Conservation (phyloP, 164 flowering plant species). For the Paratinospora sagittata region DNA sequence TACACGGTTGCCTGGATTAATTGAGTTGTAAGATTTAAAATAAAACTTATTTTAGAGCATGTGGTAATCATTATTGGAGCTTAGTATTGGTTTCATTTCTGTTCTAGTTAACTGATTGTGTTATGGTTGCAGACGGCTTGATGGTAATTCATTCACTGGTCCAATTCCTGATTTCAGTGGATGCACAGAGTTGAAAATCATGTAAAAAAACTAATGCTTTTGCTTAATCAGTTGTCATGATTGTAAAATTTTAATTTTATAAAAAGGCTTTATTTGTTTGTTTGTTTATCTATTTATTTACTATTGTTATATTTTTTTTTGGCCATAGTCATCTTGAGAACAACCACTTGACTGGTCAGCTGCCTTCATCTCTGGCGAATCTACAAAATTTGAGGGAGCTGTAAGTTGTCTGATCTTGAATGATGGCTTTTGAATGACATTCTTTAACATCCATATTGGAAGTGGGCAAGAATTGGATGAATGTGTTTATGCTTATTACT, state of each 20-base stretch:
- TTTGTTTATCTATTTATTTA: neutral
- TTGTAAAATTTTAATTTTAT: neutral
- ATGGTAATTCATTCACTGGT: conserved; percentile 76
- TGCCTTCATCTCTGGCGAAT: conserved; percentile 64
- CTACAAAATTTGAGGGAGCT: conserved; percentile 68
- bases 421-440: neutral
- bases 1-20: conserved; percentile 57
- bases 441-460: neutral
- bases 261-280: neutral
- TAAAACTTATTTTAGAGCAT: conserved; percentile 9
- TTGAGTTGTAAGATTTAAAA: conserved; percentile 65
- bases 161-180: conserved; percentile 85
- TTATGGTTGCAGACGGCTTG: conserved; percentile 71
- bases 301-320: conserved; percentile 11
- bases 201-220: conserved; percentile 35
- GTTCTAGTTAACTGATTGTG: conserved; percentile 2
- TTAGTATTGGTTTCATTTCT: neutral
- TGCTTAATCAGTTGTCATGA: neutral
- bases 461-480: neutral
- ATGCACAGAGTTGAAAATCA: conserved; percentile 52
- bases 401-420: conserved; percentile 45
- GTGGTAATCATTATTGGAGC: neutral
- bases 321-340: conserved; percentile 83
- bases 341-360: conserved; percentile 71
- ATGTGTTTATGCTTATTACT: neutral